Evolutionary conservation across 441 rosid genomes (phyloP).

Genomic region (Erodium moschatum): DNA sequence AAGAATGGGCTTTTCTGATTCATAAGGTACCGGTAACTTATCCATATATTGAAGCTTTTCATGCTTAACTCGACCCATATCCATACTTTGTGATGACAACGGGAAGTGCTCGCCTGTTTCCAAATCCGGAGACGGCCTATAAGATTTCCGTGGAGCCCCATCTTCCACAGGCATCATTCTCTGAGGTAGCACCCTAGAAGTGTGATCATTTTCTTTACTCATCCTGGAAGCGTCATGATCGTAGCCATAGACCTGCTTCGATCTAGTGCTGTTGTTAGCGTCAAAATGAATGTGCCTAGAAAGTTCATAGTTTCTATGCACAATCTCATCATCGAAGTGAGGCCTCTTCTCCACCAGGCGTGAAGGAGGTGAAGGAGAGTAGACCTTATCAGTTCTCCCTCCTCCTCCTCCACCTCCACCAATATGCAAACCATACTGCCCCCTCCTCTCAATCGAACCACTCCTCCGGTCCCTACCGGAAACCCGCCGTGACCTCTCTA

Average conservation of each 20-base stretch:
- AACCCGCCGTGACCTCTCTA: conserved; percentile 30
- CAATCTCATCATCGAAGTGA: not conserved
- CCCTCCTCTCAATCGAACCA: conserved; percentile 30
- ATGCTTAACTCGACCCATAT: conserved; percentile 26
- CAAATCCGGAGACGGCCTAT: not conserved
- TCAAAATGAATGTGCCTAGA: not conserved
- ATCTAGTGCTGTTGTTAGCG: not conserved
- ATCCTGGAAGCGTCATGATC: not conserved
- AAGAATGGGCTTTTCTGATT: conserved; percentile 24
- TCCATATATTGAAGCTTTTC: conserved; percentile 31
- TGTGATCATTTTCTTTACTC: not conserved
- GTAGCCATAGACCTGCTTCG: not conserved
- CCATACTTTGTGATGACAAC: conserved; percentile 20
- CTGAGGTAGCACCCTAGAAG: not conserved
- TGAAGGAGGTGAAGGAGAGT: not conserved
- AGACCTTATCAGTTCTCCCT: not conserved
- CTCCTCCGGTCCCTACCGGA: conserved; percentile 24
- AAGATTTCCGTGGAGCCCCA: not conserved
- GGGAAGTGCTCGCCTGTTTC: conserved; percentile 23
- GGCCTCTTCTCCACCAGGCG: not conserved
- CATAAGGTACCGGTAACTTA: conserved; percentile 23
- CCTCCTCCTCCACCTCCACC: conserved; percentile 16
- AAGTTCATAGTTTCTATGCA: not conserved
- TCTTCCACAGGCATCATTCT: not conserved
- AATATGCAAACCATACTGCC: conserved; percentile 25